A percentile compares a stretch with the other conserved stretches of the same genome.
Evolutionary conservation across 2,329 filamentous ascomycete genomes (phyloP).

Genomic region (Truncatella angustata): DNA sequence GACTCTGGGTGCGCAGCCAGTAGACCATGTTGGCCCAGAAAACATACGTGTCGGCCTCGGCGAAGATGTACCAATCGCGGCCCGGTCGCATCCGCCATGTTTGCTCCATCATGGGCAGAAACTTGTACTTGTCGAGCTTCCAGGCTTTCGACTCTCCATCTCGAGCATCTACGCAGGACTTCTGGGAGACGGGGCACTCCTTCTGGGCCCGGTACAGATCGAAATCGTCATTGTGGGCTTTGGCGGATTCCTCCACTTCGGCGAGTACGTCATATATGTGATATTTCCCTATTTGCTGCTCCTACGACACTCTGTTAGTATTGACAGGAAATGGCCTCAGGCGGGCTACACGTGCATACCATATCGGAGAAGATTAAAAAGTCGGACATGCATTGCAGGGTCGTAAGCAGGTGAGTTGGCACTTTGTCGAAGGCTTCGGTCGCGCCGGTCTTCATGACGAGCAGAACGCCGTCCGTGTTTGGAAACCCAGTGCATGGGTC

Average conservation of each 20-base stretch:
- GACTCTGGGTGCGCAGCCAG: slow-evolving; percentile 42
- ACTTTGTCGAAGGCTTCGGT: slow-evolving; percentile 51
- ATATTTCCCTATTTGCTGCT: slow-evolving; percentile 48
- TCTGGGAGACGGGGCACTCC: slow-evolving; percentile 44
- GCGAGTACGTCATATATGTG: slow-evolving; percentile 37
- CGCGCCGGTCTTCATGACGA: slow-evolving; percentile 58
- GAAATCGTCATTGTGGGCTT: slow-evolving; percentile 40
- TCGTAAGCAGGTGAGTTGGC: slow-evolving; percentile 53
- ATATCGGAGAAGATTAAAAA: slow-evolving; percentile 60
- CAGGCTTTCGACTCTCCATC: slow-evolving; percentile 38
- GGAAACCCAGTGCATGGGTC: slow-evolving; percentile 35
- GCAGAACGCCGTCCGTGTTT: slow-evolving; percentile 43
- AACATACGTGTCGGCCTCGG: slow-evolving; percentile 58
- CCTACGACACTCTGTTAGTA: slow-evolving; percentile 26
- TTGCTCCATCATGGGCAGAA: slow-evolving; percentile 56
- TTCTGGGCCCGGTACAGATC: slow-evolving; percentile 43
- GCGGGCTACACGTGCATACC: slow-evolving; percentile 16
- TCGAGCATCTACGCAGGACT: slow-evolving; percentile 38
- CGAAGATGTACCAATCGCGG: slow-evolving; percentile 58
- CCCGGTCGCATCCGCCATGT: slow-evolving; percentile 53
- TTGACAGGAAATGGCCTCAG: too few species aligned
- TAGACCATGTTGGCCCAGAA: slow-evolving; percentile 52
- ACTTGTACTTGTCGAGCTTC: slow-evolving; percentile 62
- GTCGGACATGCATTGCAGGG: slow-evolving; percentile 47
- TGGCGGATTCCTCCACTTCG: slow-evolving; percentile 33